These are phyloP conservation scores for Hypoxylon sp. DNA, from an alignment of 2,329 filamentous ascomycete genomes.

Conservation along the genomic window DNA sequence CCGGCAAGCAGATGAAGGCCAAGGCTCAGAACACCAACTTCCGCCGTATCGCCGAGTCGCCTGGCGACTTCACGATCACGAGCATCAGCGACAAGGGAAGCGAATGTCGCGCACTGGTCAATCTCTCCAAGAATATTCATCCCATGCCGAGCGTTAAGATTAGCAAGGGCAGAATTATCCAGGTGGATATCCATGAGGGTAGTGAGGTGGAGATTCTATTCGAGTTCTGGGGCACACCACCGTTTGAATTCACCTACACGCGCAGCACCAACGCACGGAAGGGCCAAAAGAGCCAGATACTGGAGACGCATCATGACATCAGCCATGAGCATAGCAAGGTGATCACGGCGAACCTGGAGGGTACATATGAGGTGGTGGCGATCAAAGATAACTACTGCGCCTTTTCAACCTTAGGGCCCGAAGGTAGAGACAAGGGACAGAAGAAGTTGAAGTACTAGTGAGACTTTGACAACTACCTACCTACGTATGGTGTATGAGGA, in stretches of 20 bases:
- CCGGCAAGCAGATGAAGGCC: conserved; percentile 79
- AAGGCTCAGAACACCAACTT: conserved; percentile 83
- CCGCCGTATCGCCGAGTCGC: conserved; percentile 89
- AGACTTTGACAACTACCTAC: background rate
- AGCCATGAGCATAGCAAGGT: conserved; percentile 83
- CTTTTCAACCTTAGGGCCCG: conserved; percentile 76
- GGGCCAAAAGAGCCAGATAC: conserved; percentile 78
- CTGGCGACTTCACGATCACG: conserved; percentile 88
- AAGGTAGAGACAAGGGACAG: conserved; percentile 57
- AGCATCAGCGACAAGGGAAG: conserved; percentile 87
- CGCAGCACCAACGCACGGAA: conserved; percentile 85
- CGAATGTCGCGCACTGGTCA: conserved; percentile 82
- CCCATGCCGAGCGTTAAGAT: conserved; percentile 91
- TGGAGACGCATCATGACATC: conserved; percentile 90
- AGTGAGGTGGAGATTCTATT: conserved; percentile 93
- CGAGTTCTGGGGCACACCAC: conserved; percentile 93
- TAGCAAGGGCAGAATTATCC: conserved; percentile 80
- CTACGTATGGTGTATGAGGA: background rate
- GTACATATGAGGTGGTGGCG: conserved; percentile 95
- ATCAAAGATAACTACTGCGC: conserved; percentile 95
- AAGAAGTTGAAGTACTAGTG: conserved; percentile 48
- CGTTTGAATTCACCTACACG: conserved; percentile 98
- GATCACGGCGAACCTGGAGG: conserved; percentile 88
- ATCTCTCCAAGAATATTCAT: conserved; percentile 85
- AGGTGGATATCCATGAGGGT: conserved; percentile 95